Conservation (phyloP, 2,329 filamentous ascomycete species). For the Teratosphaeria pseudoeucalypti region DNA sequence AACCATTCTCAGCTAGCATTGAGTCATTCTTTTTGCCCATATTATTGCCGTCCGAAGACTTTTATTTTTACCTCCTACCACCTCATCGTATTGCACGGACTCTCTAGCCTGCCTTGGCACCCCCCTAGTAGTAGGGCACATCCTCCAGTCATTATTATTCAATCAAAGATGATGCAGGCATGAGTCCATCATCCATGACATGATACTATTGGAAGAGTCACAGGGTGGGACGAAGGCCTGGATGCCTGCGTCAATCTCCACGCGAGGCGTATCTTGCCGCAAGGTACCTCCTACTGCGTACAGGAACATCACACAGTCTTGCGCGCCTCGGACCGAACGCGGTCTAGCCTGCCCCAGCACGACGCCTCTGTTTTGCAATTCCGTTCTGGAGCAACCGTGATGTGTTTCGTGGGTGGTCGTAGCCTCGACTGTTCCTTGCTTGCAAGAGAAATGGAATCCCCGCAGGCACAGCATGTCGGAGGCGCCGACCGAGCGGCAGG, state of each 20-base stretch:
- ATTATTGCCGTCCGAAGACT: too few species aligned
- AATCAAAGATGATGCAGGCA: neutral
- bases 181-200: neutral
- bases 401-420: slow-evolving; percentile 1
- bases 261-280: neutral
- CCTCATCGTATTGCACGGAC: too few species aligned
- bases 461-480: neutral
- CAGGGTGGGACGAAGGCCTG: too few species aligned
- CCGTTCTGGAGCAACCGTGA: neutral
- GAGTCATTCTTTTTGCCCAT: slow-evolving; percentile 1
- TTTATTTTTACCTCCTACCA: too few species aligned
- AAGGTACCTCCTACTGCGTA: neutral
- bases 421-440: neutral
- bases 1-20: slow-evolving; percentile 19
- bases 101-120: too few species aligned
- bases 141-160: too few species aligned
- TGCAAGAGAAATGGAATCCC: neutral
- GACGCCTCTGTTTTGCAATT: slow-evolving; percentile 3
- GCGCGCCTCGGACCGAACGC: slow-evolving; percentile 1
- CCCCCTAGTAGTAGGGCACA: too few species aligned
- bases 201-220: too few species aligned
- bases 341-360: neutral
- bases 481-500: neutral
- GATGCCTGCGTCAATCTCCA: neutral
- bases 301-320: neutral